Base-by-base conservation (phyloP, 2,329 filamentous ascomycete species). In the Colletotrichum liriopes region DNA sequence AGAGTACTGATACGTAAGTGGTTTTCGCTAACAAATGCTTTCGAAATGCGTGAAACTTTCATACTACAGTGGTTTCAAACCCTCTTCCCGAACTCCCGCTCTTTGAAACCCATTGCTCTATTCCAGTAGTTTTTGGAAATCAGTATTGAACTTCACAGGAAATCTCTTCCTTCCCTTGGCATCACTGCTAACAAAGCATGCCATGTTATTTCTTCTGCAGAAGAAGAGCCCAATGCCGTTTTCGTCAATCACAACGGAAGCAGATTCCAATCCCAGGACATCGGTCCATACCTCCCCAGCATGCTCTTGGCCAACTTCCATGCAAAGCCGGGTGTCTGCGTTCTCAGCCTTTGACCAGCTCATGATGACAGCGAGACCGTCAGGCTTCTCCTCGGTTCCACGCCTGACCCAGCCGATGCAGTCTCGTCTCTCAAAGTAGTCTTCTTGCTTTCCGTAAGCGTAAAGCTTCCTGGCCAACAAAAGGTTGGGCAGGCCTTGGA, bases 371-470 rank as follows among this genome's bases (percentile, higher is more conserved):
- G 65, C 70, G 45, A 69, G 54, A 4, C 70, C 70, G 14, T 69
- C 54, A 5, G 65, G 70, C 9, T 29, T 26, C 5, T 72, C 70
- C n/a, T 70, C 54, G 3, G 45, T 55, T 20, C 70, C 70, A 12
- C 60, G 70, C 0, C 70, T 51, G 9, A 72, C 54, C 70, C 70
- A 72, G 3, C 70, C 70, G 45, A 72, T 54, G 54, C 70, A 70
- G 8, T 70, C 65, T 1, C 35, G 41, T 12, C 41, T 39, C 39
- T 72, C 66, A 14, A 70, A 72, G 41, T 72, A 70, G 32, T 72
- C 70, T 1, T 60, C 23, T 41, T 72, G 70, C 59, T 56, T 59
- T 2, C 70, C 70, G 3, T 72, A 41, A 8, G 70, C 65, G 23
- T 70, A 70, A 11, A 72, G 59, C 32, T 65, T 70, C 12, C 70